These are phyloP conservation scores for Hypericum androsaemum DNA, from an alignment of 345 rosid genomes.

Conservation along the genomic window DNA sequence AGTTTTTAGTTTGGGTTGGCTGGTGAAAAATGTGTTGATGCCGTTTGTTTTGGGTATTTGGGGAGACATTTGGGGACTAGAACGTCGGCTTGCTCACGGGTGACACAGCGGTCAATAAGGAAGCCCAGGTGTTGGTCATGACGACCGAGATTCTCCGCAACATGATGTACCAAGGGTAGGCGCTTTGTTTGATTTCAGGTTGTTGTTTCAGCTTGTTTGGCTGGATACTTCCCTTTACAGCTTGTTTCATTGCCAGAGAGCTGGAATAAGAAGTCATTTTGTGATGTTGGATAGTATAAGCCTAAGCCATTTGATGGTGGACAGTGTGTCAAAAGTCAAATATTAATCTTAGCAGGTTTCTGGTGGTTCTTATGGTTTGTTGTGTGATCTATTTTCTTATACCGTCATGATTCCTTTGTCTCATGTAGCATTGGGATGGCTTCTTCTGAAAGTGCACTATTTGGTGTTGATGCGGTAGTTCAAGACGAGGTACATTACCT, in stretches of 20 bases:
- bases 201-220: not conserved
- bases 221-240: not conserved
- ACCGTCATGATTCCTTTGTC: not conserved
- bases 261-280: no score
- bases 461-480: conserved; percentile 83
- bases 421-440: conserved; percentile 75
- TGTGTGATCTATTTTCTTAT: no score
- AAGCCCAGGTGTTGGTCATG: conserved; percentile 79
- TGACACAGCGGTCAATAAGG: conserved; percentile 75
- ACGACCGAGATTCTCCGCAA: conserved; percentile 94
- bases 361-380: no score
- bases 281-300: no score
- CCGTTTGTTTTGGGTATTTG: conserved; percentile 12
- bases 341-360: no score
- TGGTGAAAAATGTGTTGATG: not conserved
- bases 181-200: not conserved
- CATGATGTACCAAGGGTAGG: conserved; percentile 88
- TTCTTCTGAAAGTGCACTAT: conserved; percentile 76
- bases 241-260: no score
- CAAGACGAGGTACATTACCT: conserved; percentile 97
- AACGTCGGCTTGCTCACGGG: conserved; percentile 94
- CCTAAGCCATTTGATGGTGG: no score
- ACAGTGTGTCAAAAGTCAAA: no score
- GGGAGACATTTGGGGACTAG: conserved; percentile 84
- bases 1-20: not conserved